These are phyloP conservation scores for Emergomyces pasteurianus DNA, from an alignment of 2,329 filamentous ascomycete species.

Conservation along the genomic window DNA sequence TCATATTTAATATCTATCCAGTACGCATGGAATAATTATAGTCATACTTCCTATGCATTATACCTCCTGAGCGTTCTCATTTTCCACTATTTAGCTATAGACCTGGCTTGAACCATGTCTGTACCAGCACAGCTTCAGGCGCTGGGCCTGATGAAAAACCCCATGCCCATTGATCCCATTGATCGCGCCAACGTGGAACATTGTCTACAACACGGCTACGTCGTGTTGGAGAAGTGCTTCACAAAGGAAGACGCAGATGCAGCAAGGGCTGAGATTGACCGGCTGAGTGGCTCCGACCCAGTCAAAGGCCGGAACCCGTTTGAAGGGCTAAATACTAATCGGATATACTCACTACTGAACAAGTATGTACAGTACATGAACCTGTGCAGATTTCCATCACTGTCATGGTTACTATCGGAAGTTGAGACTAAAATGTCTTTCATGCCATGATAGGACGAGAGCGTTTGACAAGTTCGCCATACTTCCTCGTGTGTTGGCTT, in stretches of 20 bases:
- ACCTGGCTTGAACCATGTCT: neutral
- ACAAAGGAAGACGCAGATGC: conserved; percentile 20
- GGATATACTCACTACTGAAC: conserved; percentile 29
- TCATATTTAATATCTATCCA: neutral
- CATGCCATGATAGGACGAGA: conserved; percentile 13
- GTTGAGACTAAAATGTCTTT: neutral
- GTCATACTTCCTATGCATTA: too few relatives aligned
- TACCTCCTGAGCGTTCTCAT: neutral
- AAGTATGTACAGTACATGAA: conserved; percentile 14
- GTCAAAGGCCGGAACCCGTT: conserved; percentile 24
- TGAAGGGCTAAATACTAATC: conserved; percentile 27
- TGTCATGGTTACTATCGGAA: neutral
- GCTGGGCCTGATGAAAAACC: neutral
- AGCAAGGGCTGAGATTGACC: conserved; percentile 21
- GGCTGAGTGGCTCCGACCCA: conserved; percentile 19
- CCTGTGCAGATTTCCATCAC: neutral
- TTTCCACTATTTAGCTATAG: neutral
- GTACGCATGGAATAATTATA: neutral
- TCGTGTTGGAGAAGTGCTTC: conserved; percentile 24
- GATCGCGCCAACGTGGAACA: conserved; percentile 17
- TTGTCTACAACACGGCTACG: conserved; percentile 26
- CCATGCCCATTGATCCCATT: conserved; percentile 8
- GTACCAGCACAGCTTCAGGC: neutral
- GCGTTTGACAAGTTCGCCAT: conserved; percentile 28
- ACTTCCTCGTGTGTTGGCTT: conserved; percentile 24